These are phyloP conservation scores for Globisporangium carolinianum DNA, from an alignment of 352 stramenopile species.

Conservation along the genomic window DNA sequence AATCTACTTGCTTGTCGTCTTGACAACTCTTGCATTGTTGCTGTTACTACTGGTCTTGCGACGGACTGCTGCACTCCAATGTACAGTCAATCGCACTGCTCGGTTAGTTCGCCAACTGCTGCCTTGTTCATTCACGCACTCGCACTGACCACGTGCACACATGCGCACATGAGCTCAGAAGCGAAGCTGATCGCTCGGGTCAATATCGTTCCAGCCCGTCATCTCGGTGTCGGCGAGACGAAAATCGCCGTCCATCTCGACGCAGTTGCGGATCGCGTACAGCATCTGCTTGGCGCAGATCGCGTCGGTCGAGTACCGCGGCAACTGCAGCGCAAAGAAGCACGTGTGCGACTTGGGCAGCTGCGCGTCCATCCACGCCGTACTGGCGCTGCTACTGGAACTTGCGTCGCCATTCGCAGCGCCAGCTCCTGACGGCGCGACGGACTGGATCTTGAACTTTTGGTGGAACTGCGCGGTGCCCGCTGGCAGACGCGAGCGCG, in stretches of 20 bases:
- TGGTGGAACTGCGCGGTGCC: slow-evolving; percentile 63
- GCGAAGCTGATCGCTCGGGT: slow-evolving; percentile 6
- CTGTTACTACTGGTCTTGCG: no score
- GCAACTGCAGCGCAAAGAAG: slow-evolving; percentile 80
- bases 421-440: slow-evolving; percentile 12
- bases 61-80: no score
- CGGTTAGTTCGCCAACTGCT: background rate
- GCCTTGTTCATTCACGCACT: background rate
- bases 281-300: slow-evolving; percentile 58
- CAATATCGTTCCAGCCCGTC: slow-evolving; percentile 6
- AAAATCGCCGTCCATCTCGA: slow-evolving; percentile 88
- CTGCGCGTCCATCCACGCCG: slow-evolving; percentile 39
- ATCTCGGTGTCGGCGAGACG: slow-evolving; percentile 68
- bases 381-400: background rate
- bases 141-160: background rate
- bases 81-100: background rate
- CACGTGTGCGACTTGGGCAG: slow-evolving; percentile 86
- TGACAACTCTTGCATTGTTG: no score
- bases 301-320: slow-evolving; percentile 71
- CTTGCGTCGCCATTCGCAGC: background rate
- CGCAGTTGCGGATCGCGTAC: slow-evolving; percentile 83
- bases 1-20: no score
- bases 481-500: slow-evolving; percentile 56
- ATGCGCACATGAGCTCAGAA: background rate
- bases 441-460: slow-evolving; percentile 84